These are phyloP conservation scores for Lactifluus hygrophoroides DNA, from an alignment of 768 basidiomycete genomes.

Conservation along the genomic window DNA sequence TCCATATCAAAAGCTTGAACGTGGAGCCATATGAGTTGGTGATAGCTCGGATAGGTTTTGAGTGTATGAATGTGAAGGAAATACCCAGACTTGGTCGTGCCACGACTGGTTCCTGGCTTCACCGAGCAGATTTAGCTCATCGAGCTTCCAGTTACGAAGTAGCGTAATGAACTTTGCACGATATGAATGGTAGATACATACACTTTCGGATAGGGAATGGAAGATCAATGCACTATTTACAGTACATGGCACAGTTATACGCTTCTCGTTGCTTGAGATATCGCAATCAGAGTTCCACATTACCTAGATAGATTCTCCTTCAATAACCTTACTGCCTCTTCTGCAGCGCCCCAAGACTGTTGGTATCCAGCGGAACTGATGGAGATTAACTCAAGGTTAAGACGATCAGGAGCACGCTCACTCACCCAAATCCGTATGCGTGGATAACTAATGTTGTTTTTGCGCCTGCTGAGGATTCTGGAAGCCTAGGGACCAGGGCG, in stretches of 20 bases:
- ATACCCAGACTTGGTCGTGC: not conserved
- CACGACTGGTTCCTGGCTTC: not conserved
- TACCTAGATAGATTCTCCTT: constrained; percentile 11
- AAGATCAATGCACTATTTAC: not conserved
- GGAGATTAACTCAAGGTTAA: not conserved
- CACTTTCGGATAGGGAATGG: not conserved
- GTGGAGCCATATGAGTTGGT: not conserved
- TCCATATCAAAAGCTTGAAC: not conserved
- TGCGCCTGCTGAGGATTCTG: constrained; percentile 18
- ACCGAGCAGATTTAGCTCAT: not conserved
- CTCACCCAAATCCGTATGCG: constrained; percentile 54
- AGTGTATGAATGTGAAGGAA: not conserved
- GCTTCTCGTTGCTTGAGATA: not conserved
- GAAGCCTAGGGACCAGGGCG: constrained; percentile 20
- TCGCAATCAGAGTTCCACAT: not conserved
- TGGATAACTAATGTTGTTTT: constrained; percentile 37
- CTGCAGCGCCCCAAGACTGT: constrained; percentile 26
- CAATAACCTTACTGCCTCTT: constrained; percentile 21
- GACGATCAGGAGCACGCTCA: constrained; percentile 15
- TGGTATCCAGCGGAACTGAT: constrained; percentile 26
- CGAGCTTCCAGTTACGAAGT: not conserved
- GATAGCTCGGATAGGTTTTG: not conserved
- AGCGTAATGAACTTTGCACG: not conserved
- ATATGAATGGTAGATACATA: not conserved
- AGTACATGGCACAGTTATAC: not conserved